Percentiles rank a stretch among this genome's conserved stretches.
These are phyloP conservation scores for Blattamonas nauphoetae DNA, from an alignment of 78 protist species.

Conservation along the genomic window DNA sequence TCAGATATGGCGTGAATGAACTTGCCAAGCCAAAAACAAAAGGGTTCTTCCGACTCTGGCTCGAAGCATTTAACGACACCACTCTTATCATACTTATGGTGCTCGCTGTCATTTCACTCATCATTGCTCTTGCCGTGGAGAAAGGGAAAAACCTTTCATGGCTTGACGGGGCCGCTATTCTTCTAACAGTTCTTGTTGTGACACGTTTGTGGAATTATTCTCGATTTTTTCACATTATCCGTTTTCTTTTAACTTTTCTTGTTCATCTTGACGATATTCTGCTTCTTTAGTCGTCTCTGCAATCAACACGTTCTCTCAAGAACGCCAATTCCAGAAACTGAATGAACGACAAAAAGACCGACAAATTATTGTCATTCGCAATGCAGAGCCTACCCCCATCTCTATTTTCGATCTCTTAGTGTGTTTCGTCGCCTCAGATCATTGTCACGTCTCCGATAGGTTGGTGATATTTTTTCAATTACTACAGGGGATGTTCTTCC, in stretches of 20 bases:
- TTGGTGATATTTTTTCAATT: slow-evolving; percentile 1
- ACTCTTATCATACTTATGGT: not conserved
- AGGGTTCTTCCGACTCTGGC: not conserved
- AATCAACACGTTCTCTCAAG: not conserved
- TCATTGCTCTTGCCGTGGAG: not conserved
- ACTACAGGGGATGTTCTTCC: not conserved
- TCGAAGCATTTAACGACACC: slow-evolving; percentile 3
- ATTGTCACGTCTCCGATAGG: too few relatives aligned
- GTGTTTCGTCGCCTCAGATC: too few relatives aligned
- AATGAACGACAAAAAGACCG: not conserved
- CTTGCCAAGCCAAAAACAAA: not conserved
- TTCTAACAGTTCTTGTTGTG: slow-evolving; percentile 44
- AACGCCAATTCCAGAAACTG: not conserved
- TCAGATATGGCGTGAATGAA: not conserved
- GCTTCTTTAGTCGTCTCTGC: not conserved
- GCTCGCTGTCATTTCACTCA: not conserved
- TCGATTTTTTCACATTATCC: too few relatives aligned
- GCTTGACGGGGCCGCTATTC: slow-evolving; percentile 46
- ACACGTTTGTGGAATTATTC: not conserved
- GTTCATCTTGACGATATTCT: too few relatives aligned
- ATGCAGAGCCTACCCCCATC: not conserved
- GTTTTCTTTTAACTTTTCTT: too few relatives aligned
- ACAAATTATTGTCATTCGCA: not conserved
- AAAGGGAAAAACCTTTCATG: too few relatives aligned
- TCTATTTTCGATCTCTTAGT: not conserved